These are phyloP conservation scores for Gomphus bonarii DNA, from an alignment of 1,284 basidiomycete species.

Conservation along the genomic window DNA sequence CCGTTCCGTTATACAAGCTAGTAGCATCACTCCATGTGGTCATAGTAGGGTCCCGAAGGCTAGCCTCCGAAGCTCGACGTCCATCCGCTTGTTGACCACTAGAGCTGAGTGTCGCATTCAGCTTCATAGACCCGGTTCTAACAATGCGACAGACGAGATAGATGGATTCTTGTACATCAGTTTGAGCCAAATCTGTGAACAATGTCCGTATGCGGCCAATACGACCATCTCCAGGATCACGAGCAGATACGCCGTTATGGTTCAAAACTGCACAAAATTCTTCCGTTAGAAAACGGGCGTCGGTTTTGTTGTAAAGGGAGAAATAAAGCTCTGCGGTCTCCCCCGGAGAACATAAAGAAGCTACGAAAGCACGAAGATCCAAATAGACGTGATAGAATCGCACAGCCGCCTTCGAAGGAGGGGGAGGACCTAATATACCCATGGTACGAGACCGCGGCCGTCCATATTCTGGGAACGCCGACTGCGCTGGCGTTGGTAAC, in stretches of 20 bases:
- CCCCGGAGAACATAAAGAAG: constrained; percentile 79
- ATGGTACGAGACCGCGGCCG: constrained; percentile 39
- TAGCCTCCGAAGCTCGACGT: constrained; percentile 44
- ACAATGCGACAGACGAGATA: constrained; percentile 89
- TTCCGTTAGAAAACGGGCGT: constrained; percentile 84
- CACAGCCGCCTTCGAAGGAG: constrained; percentile 32
- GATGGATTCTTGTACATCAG: constrained; percentile 77
- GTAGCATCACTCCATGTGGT: constrained; percentile 12
- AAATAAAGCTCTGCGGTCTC: constrained; percentile 92
- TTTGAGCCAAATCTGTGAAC: constrained; percentile 80
- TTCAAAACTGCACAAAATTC: constrained; percentile 88
- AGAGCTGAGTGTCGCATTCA: constrained; percentile 46
- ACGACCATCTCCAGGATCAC: constrained; percentile 44
- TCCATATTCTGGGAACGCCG: constrained; percentile 51
- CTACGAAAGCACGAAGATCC: constrained; percentile 87
- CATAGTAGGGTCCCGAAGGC: constrained; percentile 22
- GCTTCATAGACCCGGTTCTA: constrained; percentile 79
- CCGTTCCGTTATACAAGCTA: constrained; percentile 10
- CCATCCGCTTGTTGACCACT: constrained; percentile 33
- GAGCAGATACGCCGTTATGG: constrained; percentile 80
- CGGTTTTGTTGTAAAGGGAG: constrained; percentile 82
- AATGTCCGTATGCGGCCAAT: constrained; percentile 63
- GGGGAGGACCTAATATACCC: constrained; percentile 31
- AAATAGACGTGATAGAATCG: constrained; percentile 86
- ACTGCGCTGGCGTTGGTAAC: constrained; percentile 51